phyloP scores from a whole-genome alignment of 2,329 filamentous ascomycete genomes.

The Penicillium paneum region DNA sequence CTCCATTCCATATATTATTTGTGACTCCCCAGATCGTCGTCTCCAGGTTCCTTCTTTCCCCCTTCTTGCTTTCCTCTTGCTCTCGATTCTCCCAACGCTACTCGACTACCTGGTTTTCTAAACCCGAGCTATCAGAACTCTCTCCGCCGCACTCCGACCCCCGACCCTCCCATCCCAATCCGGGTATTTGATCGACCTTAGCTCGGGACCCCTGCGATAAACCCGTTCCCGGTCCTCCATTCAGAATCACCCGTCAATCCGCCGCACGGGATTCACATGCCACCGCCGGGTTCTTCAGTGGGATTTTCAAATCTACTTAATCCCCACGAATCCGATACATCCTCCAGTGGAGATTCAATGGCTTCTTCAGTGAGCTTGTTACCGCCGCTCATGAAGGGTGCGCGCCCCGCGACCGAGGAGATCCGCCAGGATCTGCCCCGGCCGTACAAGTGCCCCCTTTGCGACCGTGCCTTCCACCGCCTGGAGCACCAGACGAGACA shows the following conservation, averaged over 20 bases:
- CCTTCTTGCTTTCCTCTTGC: slow-evolving; percentile 6
- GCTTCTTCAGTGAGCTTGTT: slow-evolving; percentile 45
- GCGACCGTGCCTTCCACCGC: slow-evolving; percentile 97
- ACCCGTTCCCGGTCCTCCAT: slow-evolving; percentile 10
- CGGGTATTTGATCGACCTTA: slow-evolving; percentile 32
- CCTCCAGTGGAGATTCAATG: slow-evolving; percentile 36
- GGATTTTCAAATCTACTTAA: slow-evolving; percentile 75
- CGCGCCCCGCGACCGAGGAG: slow-evolving; percentile 58
- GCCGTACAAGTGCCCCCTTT: slow-evolving; percentile 97
- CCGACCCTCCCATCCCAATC: slow-evolving; percentile 11
- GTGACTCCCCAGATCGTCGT: slow-evolving; percentile 28
- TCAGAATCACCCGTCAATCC: background rate
- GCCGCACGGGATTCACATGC: slow-evolving; percentile 58
- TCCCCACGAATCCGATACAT: slow-evolving; percentile 44
- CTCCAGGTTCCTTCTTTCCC: slow-evolving; percentile 21
- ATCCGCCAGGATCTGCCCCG: slow-evolving; percentile 77
- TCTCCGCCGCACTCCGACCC: background rate
- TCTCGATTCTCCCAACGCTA: background rate
- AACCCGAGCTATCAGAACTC: background rate
- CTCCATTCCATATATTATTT: slow-evolving; percentile 29
- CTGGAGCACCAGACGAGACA: slow-evolving; percentile 90
- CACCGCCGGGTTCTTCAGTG: slow-evolving; percentile 68
- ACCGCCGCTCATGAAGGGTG: slow-evolving; percentile 45
- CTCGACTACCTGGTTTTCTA: background rate
- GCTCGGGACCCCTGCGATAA: slow-evolving; percentile 22